Conservation (phyloP, 495 filamentous ascomycete species). For the Xylaria acuta region DNA sequence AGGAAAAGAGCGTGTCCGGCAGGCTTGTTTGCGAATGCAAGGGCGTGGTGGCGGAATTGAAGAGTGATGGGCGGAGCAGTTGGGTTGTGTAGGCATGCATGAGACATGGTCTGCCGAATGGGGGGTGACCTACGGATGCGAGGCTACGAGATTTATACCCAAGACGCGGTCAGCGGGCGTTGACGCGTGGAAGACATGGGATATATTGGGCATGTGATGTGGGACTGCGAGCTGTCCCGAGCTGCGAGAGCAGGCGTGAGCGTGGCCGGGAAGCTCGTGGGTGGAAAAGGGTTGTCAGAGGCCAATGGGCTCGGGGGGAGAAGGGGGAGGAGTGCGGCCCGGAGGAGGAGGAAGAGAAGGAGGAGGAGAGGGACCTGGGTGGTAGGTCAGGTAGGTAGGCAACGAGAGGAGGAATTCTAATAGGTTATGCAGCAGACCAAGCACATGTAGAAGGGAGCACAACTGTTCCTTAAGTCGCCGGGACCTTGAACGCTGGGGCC, state of each 20-base stretch:
- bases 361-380: not conserved
- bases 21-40: not conserved
- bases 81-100: conserved; percentile 19
- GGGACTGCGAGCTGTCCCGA: conserved; percentile 6
- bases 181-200: conserved; percentile 28
- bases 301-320: conserved; percentile 7
- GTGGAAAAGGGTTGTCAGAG: conserved; percentile 27
- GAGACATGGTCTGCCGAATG: conserved; percentile 10
- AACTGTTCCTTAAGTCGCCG: conserved; percentile 29
- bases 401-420: conserved; percentile 4
- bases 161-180: conserved; percentile 26
- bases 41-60: conserved; percentile 1
- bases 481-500: conserved; percentile 37
- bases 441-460: conserved; percentile 33
- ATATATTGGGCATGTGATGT: conserved; percentile 6
- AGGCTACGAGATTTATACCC: conserved; percentile 24
- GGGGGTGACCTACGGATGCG: conserved; percentile 18
- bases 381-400: conserved; percentile 1
- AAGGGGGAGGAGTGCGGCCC: not conserved
- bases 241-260: not conserved
- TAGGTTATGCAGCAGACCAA: conserved; percentile 10
- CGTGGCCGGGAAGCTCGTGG: not conserved
- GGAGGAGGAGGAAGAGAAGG: conserved; percentile 13
- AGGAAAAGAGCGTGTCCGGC: not conserved
- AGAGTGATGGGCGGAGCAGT: not conserved